These are phyloP conservation scores for Russula dissimulans DNA, from an alignment of 768 basidiomycete species.

Conservation along the genomic window DNA sequence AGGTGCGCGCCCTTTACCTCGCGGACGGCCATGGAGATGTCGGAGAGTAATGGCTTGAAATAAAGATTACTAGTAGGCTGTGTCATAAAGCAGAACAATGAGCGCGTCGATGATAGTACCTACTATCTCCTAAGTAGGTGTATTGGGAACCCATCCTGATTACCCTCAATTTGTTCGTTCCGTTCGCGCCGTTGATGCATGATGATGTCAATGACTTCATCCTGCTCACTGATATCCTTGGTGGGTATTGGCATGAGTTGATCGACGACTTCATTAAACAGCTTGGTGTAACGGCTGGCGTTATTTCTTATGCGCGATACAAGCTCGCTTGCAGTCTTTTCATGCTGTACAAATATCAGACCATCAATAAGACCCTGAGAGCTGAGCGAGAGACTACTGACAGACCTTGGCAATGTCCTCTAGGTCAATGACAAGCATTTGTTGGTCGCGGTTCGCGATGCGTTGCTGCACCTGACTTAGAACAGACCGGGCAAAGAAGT, in stretches of 20 bases:
- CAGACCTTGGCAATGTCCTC: slow-evolving; percentile 75
- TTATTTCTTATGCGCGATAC: slow-evolving; percentile 75
- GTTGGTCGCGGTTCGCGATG: slow-evolving; percentile 88
- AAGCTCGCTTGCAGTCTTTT: slow-evolving; percentile 62
- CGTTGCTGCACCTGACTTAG: slow-evolving; percentile 50
- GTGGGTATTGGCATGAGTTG: slow-evolving; percentile 81
- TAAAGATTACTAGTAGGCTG: slow-evolving; percentile 68
- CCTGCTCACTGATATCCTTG: slow-evolving; percentile 80
- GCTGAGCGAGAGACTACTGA: neutral
- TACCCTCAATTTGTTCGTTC: slow-evolving; percentile 70
- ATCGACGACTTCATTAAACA: slow-evolving; percentile 90
- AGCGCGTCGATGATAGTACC: slow-evolving; percentile 29
- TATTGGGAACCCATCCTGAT: slow-evolving; percentile 76
- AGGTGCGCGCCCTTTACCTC: slow-evolving; percentile 80
- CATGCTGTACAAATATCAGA: slow-evolving; percentile 38
- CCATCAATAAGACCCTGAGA: neutral
- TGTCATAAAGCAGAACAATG: slow-evolving; percentile 14
- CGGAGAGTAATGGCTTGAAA: slow-evolving; percentile 77
- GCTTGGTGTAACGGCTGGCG: slow-evolving; percentile 77
- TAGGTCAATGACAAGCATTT: slow-evolving; percentile 80
- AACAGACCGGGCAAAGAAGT: neutral
- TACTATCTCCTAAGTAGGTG: slow-evolving; percentile 93
- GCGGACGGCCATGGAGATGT: slow-evolving; percentile 78
- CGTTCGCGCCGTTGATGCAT: slow-evolving; percentile 87
- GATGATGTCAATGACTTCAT: slow-evolving; percentile 95